These are phyloP conservation scores for Termitomyces sp. DNA, from an alignment of 768 basidiomycete species.

Conservation along the genomic window DNA sequence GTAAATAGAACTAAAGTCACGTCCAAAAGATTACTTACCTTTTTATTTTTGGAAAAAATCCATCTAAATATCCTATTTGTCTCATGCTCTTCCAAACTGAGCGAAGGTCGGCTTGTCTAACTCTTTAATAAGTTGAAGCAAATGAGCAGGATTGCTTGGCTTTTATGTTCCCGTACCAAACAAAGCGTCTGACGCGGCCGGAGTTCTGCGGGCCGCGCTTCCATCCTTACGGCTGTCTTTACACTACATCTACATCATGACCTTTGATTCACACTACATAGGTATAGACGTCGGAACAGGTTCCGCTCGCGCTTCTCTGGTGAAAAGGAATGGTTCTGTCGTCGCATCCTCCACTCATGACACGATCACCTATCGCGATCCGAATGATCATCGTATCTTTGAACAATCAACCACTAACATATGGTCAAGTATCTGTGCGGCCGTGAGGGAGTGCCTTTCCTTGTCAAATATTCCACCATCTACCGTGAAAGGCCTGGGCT, in stretches of 20 bases:
- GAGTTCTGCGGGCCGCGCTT: not conserved
- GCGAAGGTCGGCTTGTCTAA: no score
- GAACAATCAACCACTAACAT: constrained; percentile 93
- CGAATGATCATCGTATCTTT: constrained; percentile 84
- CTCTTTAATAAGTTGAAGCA: no score
- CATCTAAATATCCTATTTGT: no score
- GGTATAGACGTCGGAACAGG: constrained; percentile 91
- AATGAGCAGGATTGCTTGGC: not conserved
- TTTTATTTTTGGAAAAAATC: no score
- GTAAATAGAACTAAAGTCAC: not conserved
- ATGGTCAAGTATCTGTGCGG: constrained; percentile 64
- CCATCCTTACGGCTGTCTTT: not conserved
- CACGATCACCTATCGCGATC: constrained; percentile 84
- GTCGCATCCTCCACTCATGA: constrained; percentile 75
- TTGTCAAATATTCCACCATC: constrained; percentile 48
- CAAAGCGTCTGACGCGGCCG: not conserved
- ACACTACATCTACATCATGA: constrained; percentile 21
- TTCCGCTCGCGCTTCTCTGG: constrained; percentile 83
- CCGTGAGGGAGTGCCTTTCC: constrained; percentile 58
- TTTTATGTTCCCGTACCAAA: not conserved
- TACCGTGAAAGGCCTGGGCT: constrained; percentile 81
- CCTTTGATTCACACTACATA: constrained; percentile 48
- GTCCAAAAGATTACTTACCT: no score
- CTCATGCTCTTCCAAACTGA: no score
- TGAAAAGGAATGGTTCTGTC: constrained; percentile 61